phyloP scores from a whole-genome alignment of 331 rosid genomes.

The Rhamnella rubrinervis region DNA sequence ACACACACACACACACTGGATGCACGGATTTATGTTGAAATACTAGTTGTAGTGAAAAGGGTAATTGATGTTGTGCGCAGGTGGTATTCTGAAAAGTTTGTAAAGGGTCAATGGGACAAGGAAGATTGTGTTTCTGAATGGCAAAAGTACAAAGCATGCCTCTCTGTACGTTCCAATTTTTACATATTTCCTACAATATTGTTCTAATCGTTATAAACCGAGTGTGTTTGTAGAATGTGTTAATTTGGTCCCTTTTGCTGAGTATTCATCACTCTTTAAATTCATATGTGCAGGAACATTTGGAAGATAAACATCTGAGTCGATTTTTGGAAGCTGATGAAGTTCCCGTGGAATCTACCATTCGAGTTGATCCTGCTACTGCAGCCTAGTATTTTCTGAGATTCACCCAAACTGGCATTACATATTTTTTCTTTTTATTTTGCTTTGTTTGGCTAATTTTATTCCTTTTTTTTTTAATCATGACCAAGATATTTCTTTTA shows the following conservation, averaged over 20 bases:
- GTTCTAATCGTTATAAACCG: neutral
- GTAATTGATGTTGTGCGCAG: slow-evolving; percentile 22
- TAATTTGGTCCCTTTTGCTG: neutral
- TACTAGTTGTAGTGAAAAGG: neutral
- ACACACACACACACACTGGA: neutral
- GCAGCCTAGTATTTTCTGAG: neutral
- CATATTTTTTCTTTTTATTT: slow-evolving; percentile 27
- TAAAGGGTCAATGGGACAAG: slow-evolving; percentile 72
- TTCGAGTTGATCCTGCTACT: slow-evolving; percentile 22
- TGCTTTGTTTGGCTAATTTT: neutral
- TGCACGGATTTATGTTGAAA: neutral
- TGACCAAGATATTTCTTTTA: too few species aligned
- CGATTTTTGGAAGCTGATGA: slow-evolving; percentile 75
- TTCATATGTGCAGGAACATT: slow-evolving; percentile 48
- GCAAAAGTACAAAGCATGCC: slow-evolving; percentile 81
- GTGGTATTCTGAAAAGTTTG: slow-evolving; percentile 81
- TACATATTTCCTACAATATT: too few species aligned
- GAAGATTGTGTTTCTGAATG: slow-evolving; percentile 73
- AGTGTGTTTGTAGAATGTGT: neutral
- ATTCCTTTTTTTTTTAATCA: too few species aligned
- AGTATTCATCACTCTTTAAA: neutral
- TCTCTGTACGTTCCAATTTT: slow-evolving; percentile 46
- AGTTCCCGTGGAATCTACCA: slow-evolving; percentile 13
- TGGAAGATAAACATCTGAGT: slow-evolving; percentile 68
- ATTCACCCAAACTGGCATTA: neutral